phyloP scores from a whole-genome alignment of 345 rosid genomes.

The Noccaea bulbosa region DNA sequence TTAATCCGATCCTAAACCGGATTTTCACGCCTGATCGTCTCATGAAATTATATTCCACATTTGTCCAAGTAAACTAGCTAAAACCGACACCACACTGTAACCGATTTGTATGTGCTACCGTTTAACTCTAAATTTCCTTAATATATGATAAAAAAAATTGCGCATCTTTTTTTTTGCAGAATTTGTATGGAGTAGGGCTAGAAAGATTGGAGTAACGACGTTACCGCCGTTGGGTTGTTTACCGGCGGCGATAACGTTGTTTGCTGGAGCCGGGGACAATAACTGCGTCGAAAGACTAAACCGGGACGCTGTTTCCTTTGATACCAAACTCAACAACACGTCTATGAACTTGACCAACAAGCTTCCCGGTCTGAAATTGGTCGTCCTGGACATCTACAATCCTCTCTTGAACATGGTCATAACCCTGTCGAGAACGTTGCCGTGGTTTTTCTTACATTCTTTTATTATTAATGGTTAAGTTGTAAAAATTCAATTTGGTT shows the following conservation, averaged over 20 bases:
- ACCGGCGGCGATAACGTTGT: constrained; percentile 77
- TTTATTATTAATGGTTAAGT: no score
- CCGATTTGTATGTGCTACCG: background rate
- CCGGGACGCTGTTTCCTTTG: constrained; percentile 64
- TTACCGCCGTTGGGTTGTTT: constrained; percentile 86
- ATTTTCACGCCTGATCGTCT: constrained; percentile 66
- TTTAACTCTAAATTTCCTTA: background rate
- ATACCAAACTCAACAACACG: constrained; percentile 73
- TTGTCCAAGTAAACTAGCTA: constrained; percentile 86
- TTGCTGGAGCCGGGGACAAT: constrained; percentile 53
- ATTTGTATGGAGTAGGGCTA: constrained; percentile 65
- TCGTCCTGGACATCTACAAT: constrained; percentile 78
- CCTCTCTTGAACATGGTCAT: constrained; percentile 63
- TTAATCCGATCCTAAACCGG: constrained; percentile 76
- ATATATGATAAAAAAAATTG: background rate
- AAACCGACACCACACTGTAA: no score
- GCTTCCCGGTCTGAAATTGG: constrained; percentile 66
- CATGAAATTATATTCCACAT: constrained; percentile 53
- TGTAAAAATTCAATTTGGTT: no score
- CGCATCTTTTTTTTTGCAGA: constrained; percentile 40
- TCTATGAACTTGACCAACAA: constrained; percentile 52
- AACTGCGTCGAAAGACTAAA: constrained; percentile 64
- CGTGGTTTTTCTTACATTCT: background rate
- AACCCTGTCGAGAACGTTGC: constrained; percentile 72
- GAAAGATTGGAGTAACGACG: constrained; percentile 81